Conservation (phyloP, 148 eudicot genomes). For the Camellia granthamiana region DNA sequence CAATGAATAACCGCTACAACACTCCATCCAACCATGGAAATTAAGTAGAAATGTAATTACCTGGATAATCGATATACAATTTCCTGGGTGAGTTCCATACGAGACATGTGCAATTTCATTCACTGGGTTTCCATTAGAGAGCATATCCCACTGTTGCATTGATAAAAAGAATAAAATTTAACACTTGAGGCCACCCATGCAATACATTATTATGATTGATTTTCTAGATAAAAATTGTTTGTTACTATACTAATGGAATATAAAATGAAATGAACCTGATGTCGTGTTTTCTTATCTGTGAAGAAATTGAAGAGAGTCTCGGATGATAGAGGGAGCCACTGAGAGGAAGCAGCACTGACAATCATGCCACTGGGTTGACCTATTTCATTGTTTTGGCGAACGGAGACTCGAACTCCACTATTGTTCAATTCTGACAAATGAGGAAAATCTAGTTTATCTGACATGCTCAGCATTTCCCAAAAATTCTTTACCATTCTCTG, state of each 20-base stretch:
- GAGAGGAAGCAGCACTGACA: slow-evolving; percentile 37
- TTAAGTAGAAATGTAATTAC: slow-evolving; percentile 21
- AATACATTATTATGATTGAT: too few species aligned
- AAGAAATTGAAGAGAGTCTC: slow-evolving; percentile 38
- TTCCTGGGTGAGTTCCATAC: slow-evolving; percentile 39
- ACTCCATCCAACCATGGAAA: neutral
- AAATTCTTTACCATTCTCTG: slow-evolving; percentile 49
- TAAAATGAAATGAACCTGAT: slow-evolving; percentile 31
- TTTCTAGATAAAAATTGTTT: neutral
- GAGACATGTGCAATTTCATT: slow-evolving; percentile 30
- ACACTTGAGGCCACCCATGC: neutral
- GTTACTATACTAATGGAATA: neutral
- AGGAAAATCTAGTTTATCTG: slow-evolving; percentile 19
- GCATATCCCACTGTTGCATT: slow-evolving; percentile 50
- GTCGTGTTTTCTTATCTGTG: slow-evolving; percentile 32
- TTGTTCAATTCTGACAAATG: slow-evolving; percentile 23
- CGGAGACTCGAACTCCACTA: slow-evolving; percentile 26
- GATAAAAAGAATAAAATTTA: neutral
- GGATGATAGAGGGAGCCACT: slow-evolving; percentile 53
- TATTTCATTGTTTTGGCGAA: slow-evolving; percentile 21
- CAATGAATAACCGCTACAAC: too few species aligned
- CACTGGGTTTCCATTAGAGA: slow-evolving; percentile 33
- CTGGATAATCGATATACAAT: slow-evolving; percentile 50
- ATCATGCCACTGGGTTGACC: slow-evolving; percentile 34
- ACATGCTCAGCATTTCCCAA: slow-evolving; percentile 34